phyloP scores from a whole-genome alignment of 2,329 filamentous ascomycete species.

The Fusarium albosuccineum region DNA sequence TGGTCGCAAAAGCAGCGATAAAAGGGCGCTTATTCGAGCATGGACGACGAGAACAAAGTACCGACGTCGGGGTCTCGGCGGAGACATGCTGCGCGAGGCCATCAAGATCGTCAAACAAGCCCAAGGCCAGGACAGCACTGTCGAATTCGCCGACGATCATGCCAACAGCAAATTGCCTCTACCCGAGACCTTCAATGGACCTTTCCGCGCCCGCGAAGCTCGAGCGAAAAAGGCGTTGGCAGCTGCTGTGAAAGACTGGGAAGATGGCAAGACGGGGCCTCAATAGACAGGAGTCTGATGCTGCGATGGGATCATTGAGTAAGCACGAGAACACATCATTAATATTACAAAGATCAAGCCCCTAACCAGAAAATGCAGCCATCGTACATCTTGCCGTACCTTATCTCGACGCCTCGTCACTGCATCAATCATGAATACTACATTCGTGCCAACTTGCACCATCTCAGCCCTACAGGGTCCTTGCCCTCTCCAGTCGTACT shows the following conservation, averaged over 20 bases:
- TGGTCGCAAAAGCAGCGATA: constrained; percentile 47
- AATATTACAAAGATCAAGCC: not conserved
- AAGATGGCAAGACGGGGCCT: constrained; percentile 13
- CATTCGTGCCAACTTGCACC: not conserved
- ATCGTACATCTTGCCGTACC: not conserved
- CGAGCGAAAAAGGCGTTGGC: constrained; percentile 63
- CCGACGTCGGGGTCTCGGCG: constrained; percentile 77
- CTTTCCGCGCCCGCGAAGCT: constrained; percentile 68
- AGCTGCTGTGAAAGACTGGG: constrained; percentile 42
- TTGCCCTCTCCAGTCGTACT: not conserved
- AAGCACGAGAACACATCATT: not conserved
- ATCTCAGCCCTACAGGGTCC: not conserved
- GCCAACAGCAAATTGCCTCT: constrained; percentile 76
- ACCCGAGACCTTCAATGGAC: constrained; percentile 69
- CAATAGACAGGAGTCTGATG: constrained; percentile 6
- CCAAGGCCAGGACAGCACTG: constrained; percentile 70
- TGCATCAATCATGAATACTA: not conserved
- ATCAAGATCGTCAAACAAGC: constrained; percentile 73
- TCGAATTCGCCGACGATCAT: constrained; percentile 81
- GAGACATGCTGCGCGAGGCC: constrained; percentile 78
- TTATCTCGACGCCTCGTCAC: not conserved
- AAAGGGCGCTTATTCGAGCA: constrained; percentile 76
- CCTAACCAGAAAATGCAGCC: not conserved
- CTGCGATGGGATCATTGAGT: not conserved
- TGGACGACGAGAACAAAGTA: constrained; percentile 84